Conservation (phyloP, 495 filamentous ascomycete species). For the Hypoxylon intermedium region DNA sequence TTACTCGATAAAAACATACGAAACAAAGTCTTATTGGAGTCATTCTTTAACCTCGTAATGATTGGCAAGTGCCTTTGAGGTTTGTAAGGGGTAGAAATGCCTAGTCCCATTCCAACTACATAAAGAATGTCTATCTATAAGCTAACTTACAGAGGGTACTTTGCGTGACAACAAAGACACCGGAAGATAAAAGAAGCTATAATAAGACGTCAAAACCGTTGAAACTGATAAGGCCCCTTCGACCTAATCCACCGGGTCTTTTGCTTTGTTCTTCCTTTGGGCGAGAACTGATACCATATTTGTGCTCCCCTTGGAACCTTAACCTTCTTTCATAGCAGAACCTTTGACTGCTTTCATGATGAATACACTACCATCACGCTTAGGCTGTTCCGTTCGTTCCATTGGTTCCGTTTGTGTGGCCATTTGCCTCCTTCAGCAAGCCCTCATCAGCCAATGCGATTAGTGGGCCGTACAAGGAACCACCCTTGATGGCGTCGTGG, state of each 20-base stretch:
- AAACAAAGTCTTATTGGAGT: too few relatives aligned
- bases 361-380: background rate
- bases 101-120: background rate
- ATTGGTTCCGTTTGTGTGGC: constrained; percentile 16
- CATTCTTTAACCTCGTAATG: background rate
- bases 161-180: constrained; percentile 5
- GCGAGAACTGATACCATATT: background rate
- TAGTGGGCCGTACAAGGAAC: constrained; percentile 34
- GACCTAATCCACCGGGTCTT: background rate
- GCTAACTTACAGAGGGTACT: background rate
- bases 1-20: too few relatives aligned
- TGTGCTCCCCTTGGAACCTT: too few relatives aligned
- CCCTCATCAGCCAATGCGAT: constrained; percentile 30
- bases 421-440: constrained; percentile 17
- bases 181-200: constrained; percentile 14
- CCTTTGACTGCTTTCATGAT: background rate
- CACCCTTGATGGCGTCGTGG: constrained; percentile 41
- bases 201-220: background rate
- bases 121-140: constrained; percentile 27
- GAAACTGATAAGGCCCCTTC: background rate
- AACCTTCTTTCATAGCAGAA: too few relatives aligned
- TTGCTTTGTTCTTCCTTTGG: background rate
- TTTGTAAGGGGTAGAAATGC: too few relatives aligned
- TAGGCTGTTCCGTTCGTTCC: constrained; percentile 20
- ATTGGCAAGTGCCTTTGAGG: too few relatives aligned